A percentile compares a stretch with the other conserved stretches of the same genome.
Evolutionary conservation across 1,284 basidiomycete species (phyloP).

Genomic region (Moesziomyces globuligerus): DNA sequence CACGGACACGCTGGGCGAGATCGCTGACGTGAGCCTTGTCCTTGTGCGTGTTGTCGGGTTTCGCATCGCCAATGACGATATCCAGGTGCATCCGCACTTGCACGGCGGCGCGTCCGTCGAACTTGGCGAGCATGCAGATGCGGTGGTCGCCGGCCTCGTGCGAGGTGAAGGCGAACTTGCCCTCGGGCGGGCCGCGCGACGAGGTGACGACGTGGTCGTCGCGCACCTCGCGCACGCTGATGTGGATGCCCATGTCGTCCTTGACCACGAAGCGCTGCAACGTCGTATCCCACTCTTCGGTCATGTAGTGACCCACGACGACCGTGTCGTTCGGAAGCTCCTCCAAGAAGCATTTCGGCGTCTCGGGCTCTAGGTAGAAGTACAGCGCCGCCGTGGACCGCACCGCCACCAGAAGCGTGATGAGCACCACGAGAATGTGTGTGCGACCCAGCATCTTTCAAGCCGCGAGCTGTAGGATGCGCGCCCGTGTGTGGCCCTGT

Average conservation of each 20-base stretch:
- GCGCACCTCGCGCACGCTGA: conserved; percentile 74
- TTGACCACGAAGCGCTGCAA: conserved; percentile 79
- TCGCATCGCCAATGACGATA: conserved; percentile 87
- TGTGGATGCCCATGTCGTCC: conserved; percentile 83
- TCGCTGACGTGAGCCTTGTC: conserved; percentile 79
- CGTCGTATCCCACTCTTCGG: conserved; percentile 86
- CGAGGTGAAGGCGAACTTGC: conserved; percentile 95
- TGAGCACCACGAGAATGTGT: conserved; percentile 6
- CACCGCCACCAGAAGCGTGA: conserved; percentile 16
- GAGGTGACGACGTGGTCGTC: conserved; percentile 72
- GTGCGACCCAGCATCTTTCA: conserved; percentile 22
- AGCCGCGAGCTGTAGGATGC: too few species aligned
- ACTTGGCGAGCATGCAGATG: conserved; percentile 89
- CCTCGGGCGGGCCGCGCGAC: conserved; percentile 86
- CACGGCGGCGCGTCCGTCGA: conserved; percentile 71
- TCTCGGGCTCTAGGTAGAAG: conserved; percentile 69
- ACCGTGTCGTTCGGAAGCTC: conserved; percentile 96
- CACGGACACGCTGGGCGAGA: conserved; percentile 84
- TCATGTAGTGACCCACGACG: conserved; percentile 80
- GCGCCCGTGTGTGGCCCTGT: too few species aligned
- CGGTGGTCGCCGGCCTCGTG: conserved; percentile 96
- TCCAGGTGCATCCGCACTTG: conserved; percentile 96
- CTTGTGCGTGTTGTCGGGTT: conserved; percentile 72
- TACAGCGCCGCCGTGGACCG: conserved; percentile 61
- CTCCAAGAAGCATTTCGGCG: conserved; percentile 84